These are phyloP conservation scores for Aspergillus ellipticus DNA, from an alignment of 495 filamentous ascomycete genomes.

Conservation along the genomic window DNA sequence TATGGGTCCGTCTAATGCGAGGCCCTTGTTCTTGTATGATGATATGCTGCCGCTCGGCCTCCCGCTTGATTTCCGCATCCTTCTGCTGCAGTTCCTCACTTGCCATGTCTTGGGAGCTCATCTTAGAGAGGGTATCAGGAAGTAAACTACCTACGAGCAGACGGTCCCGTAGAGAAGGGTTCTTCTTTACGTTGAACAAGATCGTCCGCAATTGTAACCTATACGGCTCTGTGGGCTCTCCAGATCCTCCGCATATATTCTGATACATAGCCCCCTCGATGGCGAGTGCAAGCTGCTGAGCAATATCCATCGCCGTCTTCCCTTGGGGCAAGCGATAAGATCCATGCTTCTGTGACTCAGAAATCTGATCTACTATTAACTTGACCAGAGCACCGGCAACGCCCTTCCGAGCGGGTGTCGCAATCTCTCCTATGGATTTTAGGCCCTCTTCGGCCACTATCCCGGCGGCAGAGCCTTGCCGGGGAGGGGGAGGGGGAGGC, in stretches of 20 bases:
- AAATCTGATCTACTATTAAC: slow-evolving; percentile 50
- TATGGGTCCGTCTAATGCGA: slow-evolving; percentile 85
- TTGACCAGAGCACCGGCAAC: slow-evolving; percentile 50
- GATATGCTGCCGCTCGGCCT: slow-evolving; percentile 84
- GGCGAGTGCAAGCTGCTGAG: slow-evolving; percentile 56
- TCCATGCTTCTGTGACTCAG: slow-evolving; percentile 46
- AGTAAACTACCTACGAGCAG: slow-evolving; percentile 67
- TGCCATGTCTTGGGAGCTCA: slow-evolving; percentile 85
- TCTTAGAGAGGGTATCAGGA: slow-evolving; percentile 68
- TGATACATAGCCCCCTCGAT: slow-evolving; percentile 71
- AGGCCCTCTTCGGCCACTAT: slow-evolving; percentile 22
- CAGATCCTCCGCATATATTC: slow-evolving; percentile 47
- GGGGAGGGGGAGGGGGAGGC: slow-evolving; percentile 21
- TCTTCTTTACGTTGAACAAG: slow-evolving; percentile 79
- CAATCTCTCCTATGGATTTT: slow-evolving; percentile 40
- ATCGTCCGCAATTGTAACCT: slow-evolving; percentile 60
- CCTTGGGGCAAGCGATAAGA: slow-evolving; percentile 50
- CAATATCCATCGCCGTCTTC: slow-evolving; percentile 49
- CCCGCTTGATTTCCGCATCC: slow-evolving; percentile 67
- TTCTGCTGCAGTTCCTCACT: slow-evolving; percentile 83
- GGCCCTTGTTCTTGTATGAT: slow-evolving; percentile 80
- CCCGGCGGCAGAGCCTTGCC: slow-evolving; percentile 24
- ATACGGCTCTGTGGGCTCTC: slow-evolving; percentile 52
- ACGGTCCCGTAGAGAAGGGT: slow-evolving; percentile 70
- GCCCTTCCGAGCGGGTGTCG: slow-evolving; percentile 45